phyloP scores from a whole-genome alignment of 148 eudicot genomes.

The Polygonum maritimum region DNA sequence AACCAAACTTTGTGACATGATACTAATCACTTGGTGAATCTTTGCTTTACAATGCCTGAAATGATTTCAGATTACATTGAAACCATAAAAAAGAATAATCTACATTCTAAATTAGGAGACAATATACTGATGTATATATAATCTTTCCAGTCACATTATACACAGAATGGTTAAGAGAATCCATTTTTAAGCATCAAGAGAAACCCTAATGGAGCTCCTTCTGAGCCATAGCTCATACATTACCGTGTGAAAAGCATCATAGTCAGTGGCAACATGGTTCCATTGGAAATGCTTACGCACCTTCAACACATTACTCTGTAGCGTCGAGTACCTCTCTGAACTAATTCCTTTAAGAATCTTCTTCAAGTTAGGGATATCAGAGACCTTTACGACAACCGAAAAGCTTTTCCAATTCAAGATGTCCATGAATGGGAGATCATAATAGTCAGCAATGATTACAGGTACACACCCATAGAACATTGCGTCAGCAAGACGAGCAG shows the following conservation, averaged over 20 bases:
- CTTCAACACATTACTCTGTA: constrained; percentile 46
- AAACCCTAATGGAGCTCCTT: constrained; percentile 30
- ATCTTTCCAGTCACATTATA: background rate
- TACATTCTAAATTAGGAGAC: background rate
- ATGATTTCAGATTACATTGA: background rate
- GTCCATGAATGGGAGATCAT: constrained; percentile 81
- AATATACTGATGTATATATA: background rate
- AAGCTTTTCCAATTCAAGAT: constrained; percentile 67
- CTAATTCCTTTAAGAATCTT: constrained; percentile 36
- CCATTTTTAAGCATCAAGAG: background rate
- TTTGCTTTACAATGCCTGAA: background rate
- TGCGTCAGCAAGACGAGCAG: constrained; percentile 80
- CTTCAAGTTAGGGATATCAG: constrained; percentile 65
- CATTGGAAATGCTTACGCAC: constrained; percentile 57
- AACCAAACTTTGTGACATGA: too few relatives aligned
- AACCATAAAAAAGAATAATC: background rate
- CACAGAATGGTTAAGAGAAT: background rate
- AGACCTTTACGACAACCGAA: constrained; percentile 39
- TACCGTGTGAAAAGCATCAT: constrained; percentile 59
- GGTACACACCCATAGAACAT: constrained; percentile 89
- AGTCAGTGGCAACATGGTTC: constrained; percentile 35
- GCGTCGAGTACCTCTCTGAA: constrained; percentile 24
- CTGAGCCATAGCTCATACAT: constrained; percentile 73
- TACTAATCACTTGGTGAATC: too few relatives aligned
- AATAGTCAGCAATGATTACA: constrained; percentile 71